Base-by-base conservation (phyloP, 805 yeast species). In the Hanseniaspora meyeri region DNA sequence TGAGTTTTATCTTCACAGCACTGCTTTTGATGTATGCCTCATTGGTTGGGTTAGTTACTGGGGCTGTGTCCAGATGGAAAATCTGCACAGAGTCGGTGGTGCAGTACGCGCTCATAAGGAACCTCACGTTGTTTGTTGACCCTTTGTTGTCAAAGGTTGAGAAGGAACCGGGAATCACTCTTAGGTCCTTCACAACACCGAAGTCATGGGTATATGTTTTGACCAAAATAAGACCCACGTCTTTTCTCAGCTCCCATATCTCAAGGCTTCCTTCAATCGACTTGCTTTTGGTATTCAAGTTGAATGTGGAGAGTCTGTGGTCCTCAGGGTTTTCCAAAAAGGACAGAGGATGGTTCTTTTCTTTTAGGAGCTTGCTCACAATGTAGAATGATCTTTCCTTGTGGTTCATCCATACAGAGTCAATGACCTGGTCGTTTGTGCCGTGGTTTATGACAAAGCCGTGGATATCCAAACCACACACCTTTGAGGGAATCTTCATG, bases 241-340 rank as follows among this genome's bases (percentile, higher is more conserved):
- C 45, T 36, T 43, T 43, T 36, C 29, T 43, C 14, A 51, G 29
- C 32, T 51, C 55, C 55, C 55, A 51, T 1, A 51, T 43, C 37
- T 51, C 55, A 19, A 51, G 3, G 16, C 36, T 6, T 17, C 49
- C 49, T n/a, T 29, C 27, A 12, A 46, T n/a, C 9, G 11, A 24
- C 16, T 46, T 46, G 27, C 16, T 46, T 32, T 46, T 31, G 5
- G 27, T 31, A n/a, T 32, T 46, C 27, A n/a, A 8, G 9, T 46
- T 46, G 27, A 43, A 51, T 5, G 45, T 27, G 9, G 55, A 43
- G 27, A 51, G n/a, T 14, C n/a, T 43, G 10, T 17, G 29, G 16
- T 39, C 38, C 14, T 43, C 40, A 4, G 49, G 36, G 1, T 36
- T 51, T 16, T 51, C 38, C 7, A 51, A 37, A n/a, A 37, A 51